Conservation (phyloP, 2,329 filamentous ascomycete species). For the Exophiala dermatitidis region DNA sequence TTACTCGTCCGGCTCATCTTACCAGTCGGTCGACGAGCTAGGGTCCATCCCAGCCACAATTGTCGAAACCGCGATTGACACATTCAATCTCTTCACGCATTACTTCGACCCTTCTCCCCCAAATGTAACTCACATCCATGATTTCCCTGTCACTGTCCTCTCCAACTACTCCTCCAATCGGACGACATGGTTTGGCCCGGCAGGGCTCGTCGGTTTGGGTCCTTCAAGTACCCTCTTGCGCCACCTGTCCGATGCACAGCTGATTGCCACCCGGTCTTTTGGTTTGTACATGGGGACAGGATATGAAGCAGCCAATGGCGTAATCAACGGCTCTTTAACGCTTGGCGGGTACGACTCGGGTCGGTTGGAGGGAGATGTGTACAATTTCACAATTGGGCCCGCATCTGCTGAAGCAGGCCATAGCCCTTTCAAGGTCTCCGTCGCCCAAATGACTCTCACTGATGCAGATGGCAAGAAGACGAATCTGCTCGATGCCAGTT, state of each 20-base stretch:
- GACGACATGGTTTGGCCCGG: conserved; percentile 24
- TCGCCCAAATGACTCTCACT: conserved; percentile 37
- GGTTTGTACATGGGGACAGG: conserved; percentile 39
- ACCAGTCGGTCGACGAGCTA: conserved; percentile 27
- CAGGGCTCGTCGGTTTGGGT: conserved; percentile 35
- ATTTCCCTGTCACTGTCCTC: conserved; percentile 22
- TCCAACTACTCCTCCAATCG: conserved; percentile 20
- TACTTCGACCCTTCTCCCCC: conserved; percentile 26
- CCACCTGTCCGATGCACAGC: conserved; percentile 31
- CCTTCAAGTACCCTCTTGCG: conserved; percentile 36
- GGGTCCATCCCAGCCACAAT: conserved; percentile 33
- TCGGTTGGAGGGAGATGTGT: conserved; percentile 34
- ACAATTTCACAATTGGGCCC: conserved; percentile 26
- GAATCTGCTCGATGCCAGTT: conserved; percentile 29
- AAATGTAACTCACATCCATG: conserved; percentile 12
- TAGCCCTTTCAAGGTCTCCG: conserved; percentile 35
- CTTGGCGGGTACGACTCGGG: conserved; percentile 42
- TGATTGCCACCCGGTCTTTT: conserved; percentile 37
- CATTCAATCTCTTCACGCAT: conserved; percentile 24
- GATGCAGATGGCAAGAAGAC: conserved; percentile 19
- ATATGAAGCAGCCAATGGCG: conserved; percentile 36
- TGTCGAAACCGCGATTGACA: conserved; percentile 30
- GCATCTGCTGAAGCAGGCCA: conserved; percentile 28
- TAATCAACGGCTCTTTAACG: conserved; percentile 38
- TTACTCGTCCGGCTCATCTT: conserved; percentile 15